Conservation (phyloP, 345 rosid genomes). For the Sonneratia caseolaris region DNA sequence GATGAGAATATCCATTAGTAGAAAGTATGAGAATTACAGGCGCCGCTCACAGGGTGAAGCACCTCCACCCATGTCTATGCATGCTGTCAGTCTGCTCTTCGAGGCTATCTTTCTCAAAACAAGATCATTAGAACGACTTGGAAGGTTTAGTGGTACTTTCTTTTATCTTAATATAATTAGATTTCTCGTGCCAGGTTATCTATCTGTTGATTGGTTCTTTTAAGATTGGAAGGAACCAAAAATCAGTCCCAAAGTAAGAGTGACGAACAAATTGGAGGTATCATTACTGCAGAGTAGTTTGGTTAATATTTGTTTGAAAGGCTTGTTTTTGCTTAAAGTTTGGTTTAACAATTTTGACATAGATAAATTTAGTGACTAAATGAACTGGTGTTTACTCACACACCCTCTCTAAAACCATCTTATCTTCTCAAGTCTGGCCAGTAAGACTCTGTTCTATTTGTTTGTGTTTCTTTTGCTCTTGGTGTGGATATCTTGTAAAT, state of each 20-base stretch:
- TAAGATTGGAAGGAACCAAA: neutral
- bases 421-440: neutral
- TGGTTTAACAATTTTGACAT: neutral
- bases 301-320: neutral
- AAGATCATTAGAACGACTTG: conserved; percentile 55
- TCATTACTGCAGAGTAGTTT: neutral
- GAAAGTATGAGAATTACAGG: conserved; percentile 29
- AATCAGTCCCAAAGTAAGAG: neutral
- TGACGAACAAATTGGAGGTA: neutral
- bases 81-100: conserved; percentile 48
- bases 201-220: neutral
- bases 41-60: conserved; percentile 36
- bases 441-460: neutral
- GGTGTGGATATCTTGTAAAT: neutral
- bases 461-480: neutral
- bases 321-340: neutral
- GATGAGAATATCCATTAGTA: conserved; percentile 41
- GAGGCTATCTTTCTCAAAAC: conserved; percentile 63
- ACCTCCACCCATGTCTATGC: conserved; percentile 50
- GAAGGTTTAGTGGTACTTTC: conserved; percentile 42
- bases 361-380: too few species aligned
- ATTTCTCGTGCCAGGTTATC: neutral
- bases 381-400: neutral
- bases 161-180: conserved; percentile 5
- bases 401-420: neutral